These are phyloP conservation scores for Bruguiera parviflora DNA, from an alignment of 345 rosid species.

Conservation along the genomic window DNA sequence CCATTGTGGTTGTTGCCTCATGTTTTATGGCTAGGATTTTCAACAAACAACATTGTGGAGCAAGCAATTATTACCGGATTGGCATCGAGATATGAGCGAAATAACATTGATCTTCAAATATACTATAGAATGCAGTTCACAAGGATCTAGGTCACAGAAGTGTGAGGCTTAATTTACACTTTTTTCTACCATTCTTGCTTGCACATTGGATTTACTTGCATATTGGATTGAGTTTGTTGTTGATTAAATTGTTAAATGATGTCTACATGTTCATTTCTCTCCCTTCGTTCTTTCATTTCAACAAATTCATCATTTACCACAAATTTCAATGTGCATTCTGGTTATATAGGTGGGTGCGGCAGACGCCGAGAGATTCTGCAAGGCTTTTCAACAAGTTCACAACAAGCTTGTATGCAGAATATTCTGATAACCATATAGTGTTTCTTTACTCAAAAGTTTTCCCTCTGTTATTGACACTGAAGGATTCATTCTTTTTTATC, in stretches of 20 bases:
- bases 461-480: neutral
- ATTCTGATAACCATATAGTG: neutral
- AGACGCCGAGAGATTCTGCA: conserved; percentile 75
- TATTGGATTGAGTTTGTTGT: no score
- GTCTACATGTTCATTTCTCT: no score
- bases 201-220: no score
- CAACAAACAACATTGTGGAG: no score
- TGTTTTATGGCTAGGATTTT: no score
- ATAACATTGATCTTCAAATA: neutral
- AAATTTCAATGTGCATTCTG: neutral
- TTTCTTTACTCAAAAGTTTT: neutral
- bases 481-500: neutral
- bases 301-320: neutral
- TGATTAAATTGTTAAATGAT: no score
- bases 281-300: no score
- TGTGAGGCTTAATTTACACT: no score
- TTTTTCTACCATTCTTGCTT: no score
- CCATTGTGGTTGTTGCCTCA: no score
- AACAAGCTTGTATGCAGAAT: conserved; percentile 56
- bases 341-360: conserved; percentile 52
- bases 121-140: neutral
- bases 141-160: no score
- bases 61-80: no score
- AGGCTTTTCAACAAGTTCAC: conserved; percentile 70
- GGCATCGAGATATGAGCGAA: neutral